phyloP scores from a whole-genome alignment of 78 protist genomes.

The Dictyostelium capitatum region DNA sequence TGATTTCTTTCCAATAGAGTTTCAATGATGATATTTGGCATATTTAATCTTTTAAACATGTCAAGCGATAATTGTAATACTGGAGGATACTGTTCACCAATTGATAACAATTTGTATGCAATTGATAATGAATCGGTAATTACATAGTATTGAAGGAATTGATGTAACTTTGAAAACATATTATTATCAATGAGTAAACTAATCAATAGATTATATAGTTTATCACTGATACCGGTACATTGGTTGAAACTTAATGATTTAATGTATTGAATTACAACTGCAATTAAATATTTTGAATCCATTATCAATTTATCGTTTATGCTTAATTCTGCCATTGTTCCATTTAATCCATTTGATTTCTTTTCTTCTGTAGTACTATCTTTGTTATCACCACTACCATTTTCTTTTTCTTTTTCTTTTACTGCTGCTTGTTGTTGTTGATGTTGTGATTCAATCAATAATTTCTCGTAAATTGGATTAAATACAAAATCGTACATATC shows the following conservation, averaged over 20 bases:
- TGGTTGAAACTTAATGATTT: constrained; percentile 51
- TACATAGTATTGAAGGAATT: constrained; percentile 79
- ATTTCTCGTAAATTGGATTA: constrained; percentile 51
- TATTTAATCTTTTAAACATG: constrained; percentile 66
- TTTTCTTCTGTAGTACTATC: neutral
- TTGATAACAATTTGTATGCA: constrained; percentile 68
- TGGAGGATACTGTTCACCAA: constrained; percentile 69
- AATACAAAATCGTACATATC: constrained; percentile 71
- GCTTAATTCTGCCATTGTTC: neutral
- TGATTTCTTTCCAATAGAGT: constrained; percentile 61
- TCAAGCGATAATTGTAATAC: constrained; percentile 74
- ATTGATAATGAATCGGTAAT: constrained; percentile 46
- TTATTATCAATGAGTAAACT: constrained; percentile 55
- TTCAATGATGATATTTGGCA: constrained; percentile 54
- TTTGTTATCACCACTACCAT: neutral
- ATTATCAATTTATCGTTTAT: neutral
- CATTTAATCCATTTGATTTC: neutral
- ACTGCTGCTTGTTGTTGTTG: neutral
- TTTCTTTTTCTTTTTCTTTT: neutral
- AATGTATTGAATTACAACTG: constrained; percentile 57
- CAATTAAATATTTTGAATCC: constrained; percentile 58
- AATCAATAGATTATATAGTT: constrained; percentile 46
- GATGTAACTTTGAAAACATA: constrained; percentile 78
- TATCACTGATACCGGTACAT: constrained; percentile 34
- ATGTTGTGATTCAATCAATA: constrained; percentile 2